Evolutionary conservation across 192 early-diverging fungal genomes (phyloP).

Genomic region (Chytriomyces hyalinus): DNA sequence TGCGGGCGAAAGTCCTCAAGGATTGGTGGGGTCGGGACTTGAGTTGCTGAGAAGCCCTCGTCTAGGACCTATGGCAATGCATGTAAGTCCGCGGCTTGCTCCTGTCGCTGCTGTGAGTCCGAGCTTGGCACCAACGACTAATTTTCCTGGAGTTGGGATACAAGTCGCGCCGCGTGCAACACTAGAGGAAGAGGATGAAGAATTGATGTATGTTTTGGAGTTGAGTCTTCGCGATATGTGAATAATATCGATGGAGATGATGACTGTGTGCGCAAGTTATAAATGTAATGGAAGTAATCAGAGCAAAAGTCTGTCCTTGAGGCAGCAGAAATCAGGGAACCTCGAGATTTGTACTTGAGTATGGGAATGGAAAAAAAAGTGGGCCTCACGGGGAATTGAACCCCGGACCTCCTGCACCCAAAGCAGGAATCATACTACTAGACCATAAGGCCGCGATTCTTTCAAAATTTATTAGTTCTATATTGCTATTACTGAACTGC

Average conservation of each 20-base stretch:
- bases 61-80: conserved; percentile 20
- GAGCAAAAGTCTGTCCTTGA: too few species aligned
- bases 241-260: background rate
- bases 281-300: too few species aligned
- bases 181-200: conserved; percentile 23
- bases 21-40: background rate
- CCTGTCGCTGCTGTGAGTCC: conserved; percentile 2
- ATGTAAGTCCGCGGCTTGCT: conserved; percentile 19
- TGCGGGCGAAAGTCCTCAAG: background rate
- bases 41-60: conserved; percentile 18
- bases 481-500: too few species aligned
- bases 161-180: conserved; percentile 27
- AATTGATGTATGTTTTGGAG: conserved; percentile 30
- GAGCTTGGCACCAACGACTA: conserved; percentile 20
- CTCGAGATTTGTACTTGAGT: too few species aligned
- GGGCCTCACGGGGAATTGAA: too few species aligned
- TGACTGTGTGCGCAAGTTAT: too few species aligned
- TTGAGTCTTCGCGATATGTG: conserved; percentile 10
- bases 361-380: too few species aligned
- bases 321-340: too few species aligned
- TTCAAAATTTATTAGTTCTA: too few species aligned
- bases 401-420: too few species aligned
- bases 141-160: conserved; percentile 11
- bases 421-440: too few species aligned
- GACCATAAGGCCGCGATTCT: too few species aligned